Conservation (phyloP, 768 basidiomycete genomes). For the Myochromella boudieri region DNA sequence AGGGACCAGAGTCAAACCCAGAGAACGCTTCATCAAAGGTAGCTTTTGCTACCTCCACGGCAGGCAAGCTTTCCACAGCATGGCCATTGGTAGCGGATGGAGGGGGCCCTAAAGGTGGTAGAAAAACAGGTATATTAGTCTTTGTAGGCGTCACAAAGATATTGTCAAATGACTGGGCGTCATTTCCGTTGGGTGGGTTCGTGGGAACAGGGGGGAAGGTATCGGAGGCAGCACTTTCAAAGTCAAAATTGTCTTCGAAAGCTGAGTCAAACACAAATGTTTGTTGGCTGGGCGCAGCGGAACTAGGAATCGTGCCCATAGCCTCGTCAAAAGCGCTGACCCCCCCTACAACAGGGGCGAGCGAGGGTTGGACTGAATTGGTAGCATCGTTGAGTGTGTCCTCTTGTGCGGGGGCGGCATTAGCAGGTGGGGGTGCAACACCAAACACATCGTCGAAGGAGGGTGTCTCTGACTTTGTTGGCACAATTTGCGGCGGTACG, state of each 20-base stretch:
- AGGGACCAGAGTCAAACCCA: slow-evolving; percentile 38
- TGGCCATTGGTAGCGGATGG: slow-evolving; percentile 6
- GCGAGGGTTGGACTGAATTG: slow-evolving; percentile 22
- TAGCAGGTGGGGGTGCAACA: slow-evolving; percentile 25
- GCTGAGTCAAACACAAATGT: slow-evolving; percentile 64
- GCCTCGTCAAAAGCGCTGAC: slow-evolving; percentile 77
- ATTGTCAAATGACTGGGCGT: slow-evolving; percentile 31
- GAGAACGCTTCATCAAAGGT: slow-evolving; percentile 59
- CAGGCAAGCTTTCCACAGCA: not conserved
- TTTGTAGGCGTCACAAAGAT: slow-evolving; percentile 23
- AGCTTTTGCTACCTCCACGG: slow-evolving; percentile 9
- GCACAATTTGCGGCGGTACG: slow-evolving; percentile 7
- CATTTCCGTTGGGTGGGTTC: slow-evolving; percentile 9
- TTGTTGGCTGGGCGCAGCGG: slow-evolving; percentile 32
- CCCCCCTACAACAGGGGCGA: slow-evolving; percentile 35
- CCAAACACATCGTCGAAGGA: slow-evolving; percentile 64
- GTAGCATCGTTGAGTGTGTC: not conserved
- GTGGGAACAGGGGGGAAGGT: slow-evolving; percentile 27
- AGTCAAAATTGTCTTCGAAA: slow-evolving; percentile 63
- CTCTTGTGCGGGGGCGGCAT: slow-evolving; percentile 3
- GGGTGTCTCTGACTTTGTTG: slow-evolving; percentile 3
- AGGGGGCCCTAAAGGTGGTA: slow-evolving; percentile 2
- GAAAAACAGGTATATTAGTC: not conserved
- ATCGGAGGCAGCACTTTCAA: slow-evolving; percentile 37
- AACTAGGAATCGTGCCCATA: slow-evolving; percentile 52